phyloP scores from a whole-genome alignment of 257 asterid species.

The Forsythia suspensa region DNA sequence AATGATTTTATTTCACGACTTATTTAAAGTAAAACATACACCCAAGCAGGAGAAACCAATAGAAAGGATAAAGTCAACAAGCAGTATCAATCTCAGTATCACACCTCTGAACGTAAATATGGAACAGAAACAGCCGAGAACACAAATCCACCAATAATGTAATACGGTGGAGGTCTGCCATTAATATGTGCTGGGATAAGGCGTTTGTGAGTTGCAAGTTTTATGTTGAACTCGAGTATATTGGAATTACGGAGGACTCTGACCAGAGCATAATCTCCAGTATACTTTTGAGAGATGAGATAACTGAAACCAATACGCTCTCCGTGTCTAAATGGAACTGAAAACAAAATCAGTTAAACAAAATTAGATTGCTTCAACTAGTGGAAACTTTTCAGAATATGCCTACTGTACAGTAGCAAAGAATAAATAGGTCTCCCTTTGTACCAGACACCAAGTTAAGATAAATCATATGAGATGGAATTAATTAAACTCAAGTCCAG shows the following conservation, averaged over 20 bases:
- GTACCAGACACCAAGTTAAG: neutral
- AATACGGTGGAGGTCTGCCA: constrained; percentile 90
- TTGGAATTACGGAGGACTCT: constrained; percentile 74
- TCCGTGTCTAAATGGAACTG: constrained; percentile 98
- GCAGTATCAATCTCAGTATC: neutral
- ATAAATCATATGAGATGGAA: neutral
- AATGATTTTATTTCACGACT: neutral
- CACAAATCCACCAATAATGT: constrained; percentile 86
- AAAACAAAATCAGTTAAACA: constrained; percentile 16
- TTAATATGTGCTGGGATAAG: constrained; percentile 89
- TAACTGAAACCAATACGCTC: constrained; percentile 97
- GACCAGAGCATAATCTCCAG: constrained; percentile 73
- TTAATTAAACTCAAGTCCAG: neutral
- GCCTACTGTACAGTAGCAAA: neutral
- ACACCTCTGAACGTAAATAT: constrained; percentile 93
- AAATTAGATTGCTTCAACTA: neutral
- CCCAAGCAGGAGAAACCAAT: neutral
- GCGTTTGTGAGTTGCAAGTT: constrained; percentile 67
- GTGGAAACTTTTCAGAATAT: neutral
- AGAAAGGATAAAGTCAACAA: neutral
- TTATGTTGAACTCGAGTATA: constrained; percentile 53
- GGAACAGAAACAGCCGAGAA: constrained; percentile 91
- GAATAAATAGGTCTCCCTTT: neutral
- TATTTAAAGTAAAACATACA: neutral
- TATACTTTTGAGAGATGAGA: constrained; percentile 85